Percentiles rank a stretch among this genome's conserved stretches.
These are phyloP conservation scores for Rubia occidens DNA, from an alignment of 305 asterid species.

Conservation along the genomic window DNA sequence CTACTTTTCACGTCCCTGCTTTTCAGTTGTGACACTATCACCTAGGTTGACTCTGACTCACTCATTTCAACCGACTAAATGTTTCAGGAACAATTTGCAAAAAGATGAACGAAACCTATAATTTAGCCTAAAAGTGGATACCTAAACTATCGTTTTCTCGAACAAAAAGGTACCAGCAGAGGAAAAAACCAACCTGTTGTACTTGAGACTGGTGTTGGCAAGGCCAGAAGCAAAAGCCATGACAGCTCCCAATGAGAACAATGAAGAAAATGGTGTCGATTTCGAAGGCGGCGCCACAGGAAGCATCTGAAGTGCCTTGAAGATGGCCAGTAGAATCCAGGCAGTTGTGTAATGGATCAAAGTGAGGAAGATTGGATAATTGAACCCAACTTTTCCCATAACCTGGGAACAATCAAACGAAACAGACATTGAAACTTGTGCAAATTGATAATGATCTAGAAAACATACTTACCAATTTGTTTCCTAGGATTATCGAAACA, in stretches of 20 bases:
- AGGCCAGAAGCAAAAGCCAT: slow-evolving; percentile 88
- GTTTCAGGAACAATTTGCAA: too few relatives aligned
- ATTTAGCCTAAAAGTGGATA: too few relatives aligned
- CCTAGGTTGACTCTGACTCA: too few relatives aligned
- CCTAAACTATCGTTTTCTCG: too few relatives aligned
- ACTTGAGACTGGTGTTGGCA: slow-evolving; percentile 71
- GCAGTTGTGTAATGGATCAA: slow-evolving; percentile 66
- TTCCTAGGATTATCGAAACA: slow-evolving; percentile 72
- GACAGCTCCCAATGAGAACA: slow-evolving; percentile 68
- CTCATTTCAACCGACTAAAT: too few relatives aligned
- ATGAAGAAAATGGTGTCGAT: slow-evolving; percentile 69
- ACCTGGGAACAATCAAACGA: slow-evolving; percentile 36
- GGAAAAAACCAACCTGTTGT: slow-evolving; percentile 48
- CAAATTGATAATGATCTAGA: not conserved
- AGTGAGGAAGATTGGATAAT: slow-evolving; percentile 77
- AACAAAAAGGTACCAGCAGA: not conserved
- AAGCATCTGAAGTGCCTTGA: slow-evolving; percentile 53
- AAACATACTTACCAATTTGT: slow-evolving; percentile 51
- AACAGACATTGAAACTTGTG: not conserved
- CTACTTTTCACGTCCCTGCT: too few relatives aligned
- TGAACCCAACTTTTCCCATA: slow-evolving; percentile 87
- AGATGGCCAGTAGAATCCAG: slow-evolving; percentile 61
- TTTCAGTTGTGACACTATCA: too few relatives aligned
- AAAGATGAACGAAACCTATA: too few relatives aligned
- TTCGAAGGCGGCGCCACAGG: slow-evolving; percentile 69